Evolutionary conservation across 257 asterid species (phyloP), one percentile per base, ranked within the genome.

Genomic region (Lithospermum erythrorhizon): DNA sequence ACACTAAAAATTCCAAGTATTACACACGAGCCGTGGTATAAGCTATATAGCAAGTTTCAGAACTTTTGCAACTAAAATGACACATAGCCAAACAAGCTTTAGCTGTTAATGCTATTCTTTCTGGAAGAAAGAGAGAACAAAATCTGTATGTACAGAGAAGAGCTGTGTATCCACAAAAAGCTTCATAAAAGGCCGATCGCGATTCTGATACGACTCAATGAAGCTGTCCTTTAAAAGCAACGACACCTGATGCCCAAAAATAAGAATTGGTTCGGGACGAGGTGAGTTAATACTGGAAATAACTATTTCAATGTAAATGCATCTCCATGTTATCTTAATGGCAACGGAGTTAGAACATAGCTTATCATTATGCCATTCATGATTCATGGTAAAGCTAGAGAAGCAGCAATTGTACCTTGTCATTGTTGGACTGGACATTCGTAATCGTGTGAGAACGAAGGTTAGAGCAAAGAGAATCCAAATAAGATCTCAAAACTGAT

Each of bases 381-480:
- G 55, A 17, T 10, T 53, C 21, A 4, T 25, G 19, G 52, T 27
- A 65, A 32, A 62, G 29, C 41, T 6, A 20, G n/a, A 6, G 67
- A 63, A 53, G 69, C 71, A 10, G 58, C 3, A 66, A 58, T 52
- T 79, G 53, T 54, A 89, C 99, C 99, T 93, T 93, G 66, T 93
- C 99, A 65, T 93, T 87, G 59, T 93, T 93, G 45, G 99, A 93
- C 75, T 93, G 99, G 68, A 93, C 97, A 64, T 93, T 93, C 37
- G 99, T 93, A 65, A 93, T 93, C 56, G 99, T 93, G 70, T 93
- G 99, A 61, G 97, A 87, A n/a, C 97, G 94, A 63, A 93, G 83
- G 72, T 80, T 84, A 21, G 82, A 83, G 74, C 97, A 93, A 47
- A 93, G 83, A 51, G 87, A 77, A 57, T 93, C 97, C 80, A 93